phyloP scores from a whole-genome alignment of 441 rosid species.

The Dalechampia spathulata region DNA sequence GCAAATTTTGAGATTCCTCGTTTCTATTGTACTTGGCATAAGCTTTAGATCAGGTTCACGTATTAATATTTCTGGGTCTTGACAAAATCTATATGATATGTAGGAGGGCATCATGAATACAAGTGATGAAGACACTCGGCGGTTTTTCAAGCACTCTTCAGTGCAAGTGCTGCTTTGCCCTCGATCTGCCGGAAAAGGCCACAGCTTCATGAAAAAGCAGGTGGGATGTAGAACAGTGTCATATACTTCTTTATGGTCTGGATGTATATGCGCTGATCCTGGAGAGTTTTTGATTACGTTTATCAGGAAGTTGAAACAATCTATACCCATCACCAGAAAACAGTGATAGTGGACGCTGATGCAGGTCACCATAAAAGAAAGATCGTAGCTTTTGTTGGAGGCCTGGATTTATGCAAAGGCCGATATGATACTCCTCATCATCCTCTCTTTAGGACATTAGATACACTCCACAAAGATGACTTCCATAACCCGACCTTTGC shows the following conservation, averaged over 20 bases:
- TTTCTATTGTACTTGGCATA: too few relatives aligned
- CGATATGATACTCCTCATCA: constrained; percentile 91
- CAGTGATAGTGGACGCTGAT: constrained; percentile 86
- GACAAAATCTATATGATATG: constrained; percentile 16
- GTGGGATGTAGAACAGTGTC: constrained; percentile 29
- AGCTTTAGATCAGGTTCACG: too few relatives aligned
- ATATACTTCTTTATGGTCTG: constrained; percentile 2
- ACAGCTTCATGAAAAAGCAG: constrained; percentile 81
- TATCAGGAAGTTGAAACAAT: constrained; percentile 86
- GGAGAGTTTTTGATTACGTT: constrained; percentile 12
- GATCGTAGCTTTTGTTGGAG: constrained; percentile 90
- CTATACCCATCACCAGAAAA: constrained; percentile 94
- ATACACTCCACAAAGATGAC: constrained; percentile 72
- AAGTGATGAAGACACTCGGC: constrained; percentile 90
- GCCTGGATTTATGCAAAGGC: constrained; percentile 87
- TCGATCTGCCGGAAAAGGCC: constrained; percentile 79
- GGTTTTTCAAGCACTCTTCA: constrained; percentile 82
- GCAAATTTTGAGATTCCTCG: too few relatives aligned
- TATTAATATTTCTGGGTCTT: neutral
- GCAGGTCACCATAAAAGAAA: constrained; percentile 64
- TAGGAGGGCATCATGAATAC: constrained; percentile 93
- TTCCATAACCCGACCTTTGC: constrained; percentile 76
- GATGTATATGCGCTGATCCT: constrained; percentile 4
- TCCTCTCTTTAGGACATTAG: constrained; percentile 57
- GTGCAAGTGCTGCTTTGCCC: constrained; percentile 92